Evolutionary conservation across 352 stramenopile genomes (phyloP), one percentile per base, ranked within the genome.

Genomic region (Phytophthora nicotianae): DNA sequence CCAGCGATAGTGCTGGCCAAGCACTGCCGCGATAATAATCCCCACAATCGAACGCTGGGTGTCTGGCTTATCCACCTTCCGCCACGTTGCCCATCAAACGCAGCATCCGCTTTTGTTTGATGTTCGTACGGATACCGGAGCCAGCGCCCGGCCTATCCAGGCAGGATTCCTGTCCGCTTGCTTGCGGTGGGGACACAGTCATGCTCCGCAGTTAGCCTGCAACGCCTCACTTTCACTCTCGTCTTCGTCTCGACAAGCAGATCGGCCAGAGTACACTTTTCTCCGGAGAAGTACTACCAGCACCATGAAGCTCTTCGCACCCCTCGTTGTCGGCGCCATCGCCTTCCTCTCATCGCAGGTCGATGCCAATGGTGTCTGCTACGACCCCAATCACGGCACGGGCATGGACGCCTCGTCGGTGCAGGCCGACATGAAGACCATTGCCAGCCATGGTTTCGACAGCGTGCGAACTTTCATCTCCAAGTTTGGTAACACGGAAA

Each of bases 401-500:
- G 47, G 46, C 59, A 86, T 76, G 67, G 76, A 56, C 27, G 71
- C 50, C 4, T 59, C 47, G 11, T 67, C 64, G 10, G 71, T 87
- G 8, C 38, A 64, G 26, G 42, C 53, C 19, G 81, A 90, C 54
- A 82, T 90, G 67, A 26, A 66, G 21, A 58, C 61, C 35, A 86
- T 90, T 57, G 70, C 77, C 51, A 46, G 49, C 48, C 63, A 73
- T 42, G 77, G 79, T 55, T 91, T 89, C 70, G 62, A 61, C 24
- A 74, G 77, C 53, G 77, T 90, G 50, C 79, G 79, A 49, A 91
- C 81, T 45, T 89, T 88, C 71, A 88, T 89, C 47, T 79, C 59
- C 50, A 70, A 75, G 38, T 82, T 87, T 48, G 81, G 81, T 38
- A 65, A 68, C 47, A 75, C 58, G 16, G 56, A 86, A 43, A 79